Evolutionary conservation across 2,329 filamentous ascomycete genomes (phyloP).

Genomic region (Colletotrichum costaricense): DNA sequence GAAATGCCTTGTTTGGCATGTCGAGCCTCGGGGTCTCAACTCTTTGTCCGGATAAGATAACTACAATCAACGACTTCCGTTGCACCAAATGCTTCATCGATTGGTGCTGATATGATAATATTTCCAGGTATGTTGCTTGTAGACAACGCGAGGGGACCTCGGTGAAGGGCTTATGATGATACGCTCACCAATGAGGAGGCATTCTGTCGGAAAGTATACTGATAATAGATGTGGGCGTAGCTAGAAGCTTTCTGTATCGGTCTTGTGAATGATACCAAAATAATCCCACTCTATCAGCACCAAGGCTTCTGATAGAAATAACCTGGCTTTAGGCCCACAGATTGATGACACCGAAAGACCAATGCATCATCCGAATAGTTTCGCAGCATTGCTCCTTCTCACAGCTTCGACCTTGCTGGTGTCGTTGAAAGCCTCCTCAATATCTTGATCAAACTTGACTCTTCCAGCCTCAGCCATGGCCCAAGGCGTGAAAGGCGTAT

Average conservation of each 20-base stretch:
- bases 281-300: too few relatives aligned
- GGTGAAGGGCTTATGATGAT: not conserved
- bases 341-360: too few relatives aligned
- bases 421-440: not conserved
- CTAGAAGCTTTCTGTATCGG: too few relatives aligned
- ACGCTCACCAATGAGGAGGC: not conserved
- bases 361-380: not conserved
- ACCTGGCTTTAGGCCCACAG: too few relatives aligned
- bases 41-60: not conserved
- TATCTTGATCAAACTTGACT: not conserved
- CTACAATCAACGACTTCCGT: not conserved
- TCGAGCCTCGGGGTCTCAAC: not conserved
- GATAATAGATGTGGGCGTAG: too few relatives aligned
- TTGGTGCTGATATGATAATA: too few relatives aligned
- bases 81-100: not conserved
- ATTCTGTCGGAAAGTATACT: too few relatives aligned
- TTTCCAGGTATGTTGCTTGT: not conserved
- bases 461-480: not conserved
- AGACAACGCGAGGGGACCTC: not conserved
- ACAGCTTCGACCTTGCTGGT: not conserved
- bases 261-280: too few relatives aligned
- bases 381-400: not conserved
- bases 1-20: not conserved
- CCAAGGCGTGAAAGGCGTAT: conserved; percentile 40
- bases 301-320: too few relatives aligned